phyloP scores from a whole-genome alignment of 148 eudicot species.

The Fallopia convolvulus region DNA sequence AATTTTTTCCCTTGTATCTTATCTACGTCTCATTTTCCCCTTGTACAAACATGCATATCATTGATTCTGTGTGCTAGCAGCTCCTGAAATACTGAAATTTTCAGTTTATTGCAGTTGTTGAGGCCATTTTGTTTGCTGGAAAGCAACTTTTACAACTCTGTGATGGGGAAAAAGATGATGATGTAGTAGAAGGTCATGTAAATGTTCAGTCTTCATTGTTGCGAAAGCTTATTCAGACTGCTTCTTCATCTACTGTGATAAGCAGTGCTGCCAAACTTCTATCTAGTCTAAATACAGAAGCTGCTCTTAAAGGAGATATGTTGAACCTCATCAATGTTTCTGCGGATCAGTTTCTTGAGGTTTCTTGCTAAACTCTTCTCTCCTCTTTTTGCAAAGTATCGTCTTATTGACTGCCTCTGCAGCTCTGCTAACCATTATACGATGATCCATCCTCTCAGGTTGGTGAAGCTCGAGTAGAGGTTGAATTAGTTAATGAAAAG shows the following conservation, averaged over 20 bases:
- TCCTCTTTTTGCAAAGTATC: background rate
- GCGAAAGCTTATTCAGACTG: conserved; percentile 62
- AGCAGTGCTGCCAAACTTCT: conserved; percentile 52
- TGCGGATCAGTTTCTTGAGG: conserved; percentile 68
- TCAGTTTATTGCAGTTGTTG: conserved; percentile 83
- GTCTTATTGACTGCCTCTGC: background rate
- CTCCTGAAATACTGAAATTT: conserved; percentile 17
- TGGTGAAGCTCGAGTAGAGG: conserved; percentile 43
- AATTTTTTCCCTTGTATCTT: background rate
- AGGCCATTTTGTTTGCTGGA: conserved; percentile 63
- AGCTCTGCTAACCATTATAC: background rate
- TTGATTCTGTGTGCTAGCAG: conserved; percentile 14
- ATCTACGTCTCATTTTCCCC: background rate
- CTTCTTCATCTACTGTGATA: conserved; percentile 61
- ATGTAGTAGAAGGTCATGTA: conserved; percentile 2
- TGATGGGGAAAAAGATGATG: conserved; percentile 26
- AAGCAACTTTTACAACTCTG: conserved; percentile 68
- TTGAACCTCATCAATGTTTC: conserved; percentile 47
- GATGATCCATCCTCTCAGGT: conserved; percentile 31
- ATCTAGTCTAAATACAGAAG: conserved; percentile 73
- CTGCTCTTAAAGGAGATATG: conserved; percentile 66
- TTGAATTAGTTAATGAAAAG: conserved; percentile 49
- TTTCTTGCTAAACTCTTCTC: conserved; percentile 17
- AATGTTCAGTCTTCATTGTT: conserved; percentile 49
- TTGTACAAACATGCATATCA: background rate